phyloP scores from a whole-genome alignment of 1,284 basidiomycete species.

The Termitomyces sp. region DNA sequence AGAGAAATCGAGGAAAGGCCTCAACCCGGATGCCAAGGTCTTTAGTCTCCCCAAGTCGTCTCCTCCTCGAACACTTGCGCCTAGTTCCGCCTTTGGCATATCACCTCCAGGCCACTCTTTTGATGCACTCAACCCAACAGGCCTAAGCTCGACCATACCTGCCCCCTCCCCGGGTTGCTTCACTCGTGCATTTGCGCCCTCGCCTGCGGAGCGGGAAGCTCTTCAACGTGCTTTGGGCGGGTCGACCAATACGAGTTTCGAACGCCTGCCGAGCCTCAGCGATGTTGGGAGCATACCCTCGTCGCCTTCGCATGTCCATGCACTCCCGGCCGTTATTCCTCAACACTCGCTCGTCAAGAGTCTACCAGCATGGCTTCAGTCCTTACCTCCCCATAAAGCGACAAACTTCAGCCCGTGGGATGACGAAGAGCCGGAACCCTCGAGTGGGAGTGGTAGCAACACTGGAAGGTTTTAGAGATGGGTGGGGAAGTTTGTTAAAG shows the following conservation, averaged over 20 bases:
- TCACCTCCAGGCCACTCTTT: slow-evolving; percentile 23
- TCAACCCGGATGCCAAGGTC: slow-evolving; percentile 83
- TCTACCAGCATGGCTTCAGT: slow-evolving; percentile 52
- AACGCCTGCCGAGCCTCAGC: slow-evolving; percentile 66
- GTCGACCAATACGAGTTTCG: slow-evolving; percentile 64
- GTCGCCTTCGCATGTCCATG: slow-evolving; percentile 48
- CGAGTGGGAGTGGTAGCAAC: slow-evolving; percentile 6
- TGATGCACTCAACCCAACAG: slow-evolving; percentile 55
- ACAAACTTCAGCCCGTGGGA: slow-evolving; percentile 63
- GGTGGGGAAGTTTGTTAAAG: not conserved
- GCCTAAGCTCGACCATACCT: slow-evolving; percentile 36
- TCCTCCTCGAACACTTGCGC: slow-evolving; percentile 11
- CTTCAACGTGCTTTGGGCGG: slow-evolving; percentile 66
- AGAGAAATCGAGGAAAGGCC: slow-evolving; percentile 52
- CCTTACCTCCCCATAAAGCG: slow-evolving; percentile 47
- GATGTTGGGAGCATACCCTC: slow-evolving; percentile 64
- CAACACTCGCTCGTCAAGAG: slow-evolving; percentile 26
- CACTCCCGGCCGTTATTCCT: slow-evolving; percentile 24
- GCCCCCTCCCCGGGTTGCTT: slow-evolving; percentile 41
- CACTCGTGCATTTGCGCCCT: slow-evolving; percentile 77
- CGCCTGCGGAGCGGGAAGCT: slow-evolving; percentile 74
- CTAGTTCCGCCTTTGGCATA: slow-evolving; percentile 10
- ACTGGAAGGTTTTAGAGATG: not conserved
- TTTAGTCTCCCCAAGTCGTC: slow-evolving; percentile 50
- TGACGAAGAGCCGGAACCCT: slow-evolving; percentile 41